Percentiles rank a stretch among this genome's conserved stretches.
Evolutionary conservation across 2,329 filamentous ascomycete genomes (phyloP).

Genomic region (Colletotrichum sp.): DNA sequence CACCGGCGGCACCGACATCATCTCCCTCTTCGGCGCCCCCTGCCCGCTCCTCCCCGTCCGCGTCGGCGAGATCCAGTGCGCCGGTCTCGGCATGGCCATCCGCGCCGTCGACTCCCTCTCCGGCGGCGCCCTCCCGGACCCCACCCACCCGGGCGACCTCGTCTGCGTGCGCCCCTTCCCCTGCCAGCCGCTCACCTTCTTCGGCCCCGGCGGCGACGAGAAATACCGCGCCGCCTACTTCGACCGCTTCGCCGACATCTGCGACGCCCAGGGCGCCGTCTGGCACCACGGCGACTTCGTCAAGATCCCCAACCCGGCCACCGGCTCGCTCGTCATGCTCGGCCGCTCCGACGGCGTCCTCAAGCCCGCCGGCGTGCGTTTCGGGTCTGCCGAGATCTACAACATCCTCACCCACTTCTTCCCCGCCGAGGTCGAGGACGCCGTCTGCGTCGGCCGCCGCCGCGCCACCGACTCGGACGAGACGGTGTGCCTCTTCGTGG

Average conservation of each 20-base stretch:
- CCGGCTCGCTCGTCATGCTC: conserved; percentile 86
- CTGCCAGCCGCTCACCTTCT: conserved; percentile 90
- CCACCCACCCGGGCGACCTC: conserved; percentile 81
- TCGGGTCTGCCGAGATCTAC: conserved; percentile 95
- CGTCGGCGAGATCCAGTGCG: conserved; percentile 77
- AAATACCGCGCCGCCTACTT: conserved; percentile 90
- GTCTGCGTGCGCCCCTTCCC: conserved; percentile 89
- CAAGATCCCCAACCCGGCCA: conserved; percentile 65
- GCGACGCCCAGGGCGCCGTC: conserved; percentile 47
- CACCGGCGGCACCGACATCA: conserved; percentile 95
- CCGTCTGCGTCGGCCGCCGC: conserved; percentile 83
- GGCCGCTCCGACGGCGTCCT: conserved; percentile 91
- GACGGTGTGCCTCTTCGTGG: conserved; percentile 86
- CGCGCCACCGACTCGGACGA: conserved; percentile 78
- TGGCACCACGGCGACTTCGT: conserved; percentile 99
- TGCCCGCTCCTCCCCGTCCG: conserved; percentile 77
- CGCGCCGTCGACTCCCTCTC: conserved; percentile 62
- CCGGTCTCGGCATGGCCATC: conserved; percentile 82
- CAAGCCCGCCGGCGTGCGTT: conserved; percentile 89
- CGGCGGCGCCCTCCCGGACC: conserved; percentile 54
- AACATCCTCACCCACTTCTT: conserved; percentile 91
- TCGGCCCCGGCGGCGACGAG: conserved; percentile 71
- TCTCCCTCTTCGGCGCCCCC: conserved; percentile 90
- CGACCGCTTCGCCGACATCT: conserved; percentile 69
- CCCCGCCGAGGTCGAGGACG: conserved; percentile 78